These are phyloP conservation scores for Pezicula neosporulosa DNA, from an alignment of 2,329 filamentous ascomycete species.

Conservation along the genomic window DNA sequence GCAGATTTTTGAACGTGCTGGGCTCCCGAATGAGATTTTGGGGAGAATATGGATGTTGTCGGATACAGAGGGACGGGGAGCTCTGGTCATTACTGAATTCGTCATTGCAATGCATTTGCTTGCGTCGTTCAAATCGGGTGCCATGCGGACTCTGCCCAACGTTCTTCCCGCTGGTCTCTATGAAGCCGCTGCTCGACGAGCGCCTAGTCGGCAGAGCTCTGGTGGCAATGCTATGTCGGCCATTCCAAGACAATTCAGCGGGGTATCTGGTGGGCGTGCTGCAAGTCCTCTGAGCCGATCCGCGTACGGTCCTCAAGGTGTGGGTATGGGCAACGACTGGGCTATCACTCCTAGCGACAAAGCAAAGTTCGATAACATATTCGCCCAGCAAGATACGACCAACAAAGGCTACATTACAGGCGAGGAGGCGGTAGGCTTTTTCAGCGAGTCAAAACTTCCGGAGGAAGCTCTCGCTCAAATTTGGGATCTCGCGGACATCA, in stretches of 20 bases:
- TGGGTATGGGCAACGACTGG: slow-evolving; percentile 64
- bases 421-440: slow-evolving; percentile 90
- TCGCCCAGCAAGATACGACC: slow-evolving; percentile 75
- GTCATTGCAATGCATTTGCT: slow-evolving; percentile 98
- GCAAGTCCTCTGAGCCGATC: slow-evolving; percentile 53
- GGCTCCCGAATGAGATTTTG: slow-evolving; percentile 82
- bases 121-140: slow-evolving; percentile 83
- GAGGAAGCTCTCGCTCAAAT: slow-evolving; percentile 91
- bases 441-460: slow-evolving; percentile 85
- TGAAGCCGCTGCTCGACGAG: slow-evolving; percentile 79
- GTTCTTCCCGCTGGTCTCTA: slow-evolving; percentile 82
- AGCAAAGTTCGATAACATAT: slow-evolving; percentile 81
- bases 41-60: slow-evolving; percentile 96
- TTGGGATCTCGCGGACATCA: slow-evolving; percentile 95
- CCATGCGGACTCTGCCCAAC: slow-evolving; percentile 74
- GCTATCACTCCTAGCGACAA: slow-evolving; percentile 81
- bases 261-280: slow-evolving; percentile 53
- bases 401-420: slow-evolving; percentile 84
- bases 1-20: slow-evolving; percentile 91
- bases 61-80: slow-evolving; percentile 88
- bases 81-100: slow-evolving; percentile 85
- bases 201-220: slow-evolving; percentile 37
- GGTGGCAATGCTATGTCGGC: slow-evolving; percentile 50
- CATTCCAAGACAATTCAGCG: slow-evolving; percentile 81
- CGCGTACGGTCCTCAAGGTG: slow-evolving; percentile 32